These are phyloP conservation scores for Xylariaceae sp. DNA, from an alignment of 2,329 filamentous ascomycete species.

Conservation along the genomic window DNA sequence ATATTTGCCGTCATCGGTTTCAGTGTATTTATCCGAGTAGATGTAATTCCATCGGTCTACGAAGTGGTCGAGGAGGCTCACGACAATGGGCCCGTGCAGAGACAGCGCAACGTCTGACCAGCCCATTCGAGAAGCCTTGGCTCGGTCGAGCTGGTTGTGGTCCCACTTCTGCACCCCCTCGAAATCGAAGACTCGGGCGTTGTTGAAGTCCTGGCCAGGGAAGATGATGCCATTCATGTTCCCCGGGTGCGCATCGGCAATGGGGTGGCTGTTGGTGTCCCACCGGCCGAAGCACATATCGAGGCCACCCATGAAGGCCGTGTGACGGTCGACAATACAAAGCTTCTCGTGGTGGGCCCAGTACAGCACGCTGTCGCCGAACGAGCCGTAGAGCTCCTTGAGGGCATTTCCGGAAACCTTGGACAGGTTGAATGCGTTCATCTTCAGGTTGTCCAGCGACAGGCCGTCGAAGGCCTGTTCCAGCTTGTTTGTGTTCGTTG, in stretches of 20 bases:
- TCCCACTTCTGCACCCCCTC: slow-evolving; percentile 70
- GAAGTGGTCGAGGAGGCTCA: slow-evolving; percentile 72
- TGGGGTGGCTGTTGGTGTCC: slow-evolving; percentile 80
- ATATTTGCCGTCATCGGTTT: slow-evolving; percentile 45
- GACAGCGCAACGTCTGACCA: slow-evolving; percentile 84
- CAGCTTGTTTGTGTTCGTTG: slow-evolving; percentile 59
- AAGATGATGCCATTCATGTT: slow-evolving; percentile 72
- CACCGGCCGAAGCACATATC: slow-evolving; percentile 84
- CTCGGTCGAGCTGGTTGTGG: slow-evolving; percentile 78
- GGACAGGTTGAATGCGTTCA: slow-evolving; percentile 42
- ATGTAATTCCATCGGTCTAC: slow-evolving; percentile 89
- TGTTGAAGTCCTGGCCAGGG: slow-evolving; percentile 90
- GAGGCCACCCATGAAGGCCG: slow-evolving; percentile 86
- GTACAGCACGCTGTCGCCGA: slow-evolving; percentile 74
- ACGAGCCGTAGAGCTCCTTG: slow-evolving; percentile 73
- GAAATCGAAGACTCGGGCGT: slow-evolving; percentile 77
- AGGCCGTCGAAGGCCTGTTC: slow-evolving; percentile 49
- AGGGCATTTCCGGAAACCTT: slow-evolving; percentile 66
- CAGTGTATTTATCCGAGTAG: slow-evolving; percentile 69
- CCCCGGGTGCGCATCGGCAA: slow-evolving; percentile 74
- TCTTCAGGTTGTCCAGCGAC: slow-evolving; percentile 32
- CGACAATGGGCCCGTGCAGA: slow-evolving; percentile 64
- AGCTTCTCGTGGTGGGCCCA: slow-evolving; percentile 95
- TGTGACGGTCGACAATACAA: slow-evolving; percentile 67
- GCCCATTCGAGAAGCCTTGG: slow-evolving; percentile 76